A percentile compares a stretch with the other conserved stretches of the same genome.
phyloP scores from a whole-genome alignment of 169 alveolate species.

The Eimeria tenella region DNA sequence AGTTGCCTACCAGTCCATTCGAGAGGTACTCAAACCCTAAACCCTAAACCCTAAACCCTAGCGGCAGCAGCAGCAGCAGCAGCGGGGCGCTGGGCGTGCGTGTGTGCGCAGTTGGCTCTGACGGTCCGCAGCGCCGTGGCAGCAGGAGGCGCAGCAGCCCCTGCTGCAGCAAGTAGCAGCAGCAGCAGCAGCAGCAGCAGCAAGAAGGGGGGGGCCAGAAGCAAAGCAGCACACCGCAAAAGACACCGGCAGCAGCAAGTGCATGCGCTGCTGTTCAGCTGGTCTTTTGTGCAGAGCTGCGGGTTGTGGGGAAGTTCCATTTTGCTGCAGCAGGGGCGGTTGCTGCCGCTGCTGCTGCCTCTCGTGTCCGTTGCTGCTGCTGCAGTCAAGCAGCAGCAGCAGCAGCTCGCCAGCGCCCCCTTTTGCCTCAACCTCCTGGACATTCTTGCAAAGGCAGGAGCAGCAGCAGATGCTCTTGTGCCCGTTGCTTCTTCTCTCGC shows the following conservation, averaged over 20 bases:
- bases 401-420: slow-evolving; percentile 25
- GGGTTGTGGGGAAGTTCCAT: slow-evolving; percentile 35
- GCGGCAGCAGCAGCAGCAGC: no score
- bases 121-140: slow-evolving; percentile 66
- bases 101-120: slow-evolving; percentile 70
- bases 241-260: slow-evolving; percentile 17
- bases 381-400: slow-evolving; percentile 19
- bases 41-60: not conserved
- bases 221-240: slow-evolving; percentile 8
- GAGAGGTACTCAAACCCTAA: slow-evolving; percentile 34
- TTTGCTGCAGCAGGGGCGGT: not conserved
- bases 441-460: not conserved
- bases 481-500: slow-evolving; percentile 11
- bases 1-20: slow-evolving; percentile 41
- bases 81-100: not conserved
- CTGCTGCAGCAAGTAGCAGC: slow-evolving; percentile 11
- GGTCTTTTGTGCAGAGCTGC: slow-evolving; percentile 40
- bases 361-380: slow-evolving; percentile 56
- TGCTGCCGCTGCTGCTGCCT: slow-evolving; percentile 57
- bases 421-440: slow-evolving; percentile 36
- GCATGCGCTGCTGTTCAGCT: slow-evolving; percentile 30
- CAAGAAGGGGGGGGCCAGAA: not conserved
- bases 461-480: slow-evolving; percentile 38
- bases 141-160: slow-evolving; percentile 49
- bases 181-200: slow-evolving; percentile 45